phyloP scores from a whole-genome alignment of 208 protist species.

The Trypanosoma avium region DNA sequence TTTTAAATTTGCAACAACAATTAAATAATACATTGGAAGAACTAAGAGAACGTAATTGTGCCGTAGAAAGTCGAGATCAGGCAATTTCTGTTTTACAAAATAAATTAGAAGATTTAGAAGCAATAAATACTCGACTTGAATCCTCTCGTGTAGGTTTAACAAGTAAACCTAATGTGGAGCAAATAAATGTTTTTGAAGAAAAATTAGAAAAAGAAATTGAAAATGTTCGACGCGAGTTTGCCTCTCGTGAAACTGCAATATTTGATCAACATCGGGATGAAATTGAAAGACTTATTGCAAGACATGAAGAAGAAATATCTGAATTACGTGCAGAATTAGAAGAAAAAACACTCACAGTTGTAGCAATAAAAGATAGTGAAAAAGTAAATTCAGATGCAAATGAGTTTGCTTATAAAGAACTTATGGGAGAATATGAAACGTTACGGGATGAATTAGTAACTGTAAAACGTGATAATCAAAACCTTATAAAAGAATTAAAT shows the following conservation, averaged over 20 bases:
- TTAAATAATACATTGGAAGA: slow-evolving; percentile 27
- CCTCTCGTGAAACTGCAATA: slow-evolving; percentile 41
- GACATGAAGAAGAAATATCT: slow-evolving; percentile 51
- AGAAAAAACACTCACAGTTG: slow-evolving; percentile 17
- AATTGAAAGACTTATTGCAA: slow-evolving; percentile 46
- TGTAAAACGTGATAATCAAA: slow-evolving; percentile 24
- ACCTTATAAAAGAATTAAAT: slow-evolving; percentile 6
- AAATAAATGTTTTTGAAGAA: slow-evolving; percentile 49
- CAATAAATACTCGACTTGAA: slow-evolving; percentile 30
- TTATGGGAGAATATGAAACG: slow-evolving; percentile 55
- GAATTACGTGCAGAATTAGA: slow-evolving; percentile 45
- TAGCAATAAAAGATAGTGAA: slow-evolving; percentile 23
- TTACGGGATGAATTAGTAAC: slow-evolving; percentile 35
- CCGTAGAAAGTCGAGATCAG: slow-evolving; percentile 42
- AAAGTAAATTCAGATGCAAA: neutral
- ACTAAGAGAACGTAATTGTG: slow-evolving; percentile 37
- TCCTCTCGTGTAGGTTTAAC: slow-evolving; percentile 10
- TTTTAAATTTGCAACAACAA: slow-evolving; percentile 39
- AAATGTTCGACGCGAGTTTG: slow-evolving; percentile 46
- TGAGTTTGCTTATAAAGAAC: slow-evolving; percentile 54
- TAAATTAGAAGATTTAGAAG: slow-evolving; percentile 41
- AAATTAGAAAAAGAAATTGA: slow-evolving; percentile 49
- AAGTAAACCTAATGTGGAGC: slow-evolving; percentile 57
- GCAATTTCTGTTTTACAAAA: slow-evolving; percentile 39
- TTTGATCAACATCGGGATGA: slow-evolving; percentile 70